Base-by-base conservation (phyloP, 2,329 filamentous ascomycete genomes). In the Neospermospora avenae region DNA sequence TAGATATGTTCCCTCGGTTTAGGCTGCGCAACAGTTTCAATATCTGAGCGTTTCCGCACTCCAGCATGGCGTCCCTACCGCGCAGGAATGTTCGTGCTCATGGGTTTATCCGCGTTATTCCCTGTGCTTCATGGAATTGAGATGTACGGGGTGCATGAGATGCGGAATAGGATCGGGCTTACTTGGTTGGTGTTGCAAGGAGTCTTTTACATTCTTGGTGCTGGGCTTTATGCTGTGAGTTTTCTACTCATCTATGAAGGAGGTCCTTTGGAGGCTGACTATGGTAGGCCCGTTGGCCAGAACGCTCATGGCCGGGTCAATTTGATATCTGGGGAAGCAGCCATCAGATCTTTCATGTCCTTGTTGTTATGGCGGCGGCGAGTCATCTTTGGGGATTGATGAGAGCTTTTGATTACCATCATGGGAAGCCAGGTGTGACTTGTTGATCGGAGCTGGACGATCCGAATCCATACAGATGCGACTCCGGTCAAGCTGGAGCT, bases 261-360 rank as follows among this genome's bases (percentile, higher is more conserved):
- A 13, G 4, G 25, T 22, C n/a, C n/a, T 24, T 56, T 28, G n/a
- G 28, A 20, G 37, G 45, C 60, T 65, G 59, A 67, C 66, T 65
- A 59, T 63, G 4, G 48, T 59, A 89, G 86, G 80, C 84, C 56
- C 87, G 95, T 39, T 86, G 93, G 75, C 95, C 95, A 0, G 95
- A 99, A 77, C 82, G 91, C 61, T 84, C 82, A 70, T 83, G 78
- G 46, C 95, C 93, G 0, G 90, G 91, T 1, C 79, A 74, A 7
- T 97, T 93, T 71, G 95, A 99, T 75, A 90, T 97, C 55, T 90
- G 90, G 84, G 93, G 95, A 39, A 92, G 87, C 72, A 96, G 91
- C 20, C 95, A 99, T 75, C 95, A 99, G 77, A 89, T 99, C 65
- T 99, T 99, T 74, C 95, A 99, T 77, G 78, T 96, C 41, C 82